Base-by-base conservation (phyloP, 2,329 filamentous ascomycete genomes). In the Trichoderma polysporum region DNA sequence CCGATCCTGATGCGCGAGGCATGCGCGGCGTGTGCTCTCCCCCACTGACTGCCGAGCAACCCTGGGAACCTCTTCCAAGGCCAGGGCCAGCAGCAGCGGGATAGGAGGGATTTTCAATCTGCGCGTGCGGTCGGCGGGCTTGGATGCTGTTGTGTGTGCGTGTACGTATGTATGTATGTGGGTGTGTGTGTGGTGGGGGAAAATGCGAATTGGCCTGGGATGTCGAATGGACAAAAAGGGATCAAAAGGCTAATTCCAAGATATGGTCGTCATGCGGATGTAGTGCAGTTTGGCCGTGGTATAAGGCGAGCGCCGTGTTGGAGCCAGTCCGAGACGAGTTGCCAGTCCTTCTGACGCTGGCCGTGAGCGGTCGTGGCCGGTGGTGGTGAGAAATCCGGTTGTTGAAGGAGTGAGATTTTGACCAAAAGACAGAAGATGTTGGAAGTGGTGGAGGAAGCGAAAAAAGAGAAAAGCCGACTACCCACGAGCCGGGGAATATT, bases 1-100 rank as follows among this genome's bases (percentile, higher is more conserved):
- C 78, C 78, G 83, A 83, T 78, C 80, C 82, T 74, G 84, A 81
- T 76, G 81, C 83, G 77, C 86, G 86, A 88, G 86, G 85, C 86
- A 88, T 88, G 84, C 84, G 83, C 80, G 75, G 74, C 71, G 49
- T 71, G 71, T 68, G 73, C 73, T 71, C 71, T 71, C 73, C 74
- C 74, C 75, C 75, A 74, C 76, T 76, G 74, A 73, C 76, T 74
- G 64, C 60, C 66, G 25, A 74, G 75, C 75, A 70, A 74, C 75
- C 77, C 78, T 73, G 70, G 69, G 70, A 73, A 75, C 77, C 76
- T 74, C 67, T 63, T 70, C 68, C 66, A 75, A 74, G 76, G 72
- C 76, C 57, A 74, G 76, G 78, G 73, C 74, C 74, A 75, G 76
- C 76, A 79, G 75, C 74, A 71, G 74, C 73, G 74, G 71, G 70